A percentile compares a stretch with the other conserved stretches of the same genome.
Conservation (phyloP, 2,329 filamentous ascomycete genomes). For the Scortechinia acanthostroma region DNA sequence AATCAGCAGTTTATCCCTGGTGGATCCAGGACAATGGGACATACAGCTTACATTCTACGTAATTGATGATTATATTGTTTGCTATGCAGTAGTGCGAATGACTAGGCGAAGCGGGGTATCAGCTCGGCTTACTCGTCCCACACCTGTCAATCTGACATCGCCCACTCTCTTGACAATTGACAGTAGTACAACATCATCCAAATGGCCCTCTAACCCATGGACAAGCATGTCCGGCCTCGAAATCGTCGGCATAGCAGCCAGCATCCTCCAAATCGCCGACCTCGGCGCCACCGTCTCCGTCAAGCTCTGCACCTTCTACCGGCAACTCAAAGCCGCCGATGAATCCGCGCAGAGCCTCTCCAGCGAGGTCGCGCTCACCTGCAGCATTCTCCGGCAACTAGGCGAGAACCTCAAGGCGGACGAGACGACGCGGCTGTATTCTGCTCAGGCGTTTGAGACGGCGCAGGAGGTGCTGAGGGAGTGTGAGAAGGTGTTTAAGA, state of each 20-base stretch:
- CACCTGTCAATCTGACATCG: too few relatives aligned
- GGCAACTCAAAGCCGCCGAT: conserved; percentile 14
- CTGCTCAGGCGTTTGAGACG: conserved; percentile 8
- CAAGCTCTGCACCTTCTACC: conserved; percentile 17
- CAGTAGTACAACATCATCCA: too few relatives aligned
- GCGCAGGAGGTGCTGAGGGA: conserved; percentile 10
- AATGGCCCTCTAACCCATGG: too few relatives aligned
- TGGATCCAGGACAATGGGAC: too few relatives aligned
- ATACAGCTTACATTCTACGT: too few relatives aligned
- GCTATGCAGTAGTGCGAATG: too few relatives aligned
- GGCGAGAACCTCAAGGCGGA: conserved; percentile 14
- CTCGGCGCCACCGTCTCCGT: conserved; percentile 15
- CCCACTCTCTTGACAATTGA: too few relatives aligned
- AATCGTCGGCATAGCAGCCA: conserved; percentile 14
- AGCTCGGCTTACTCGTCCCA: too few relatives aligned
- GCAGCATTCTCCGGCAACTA: conserved; percentile 15
- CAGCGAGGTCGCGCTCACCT: conserved; percentile 17
- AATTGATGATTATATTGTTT: too few relatives aligned
- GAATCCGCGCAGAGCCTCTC: conserved; percentile 12
- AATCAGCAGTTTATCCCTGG: too few relatives aligned
- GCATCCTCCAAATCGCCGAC: conserved; percentile 19
- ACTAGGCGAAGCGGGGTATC: too few relatives aligned
- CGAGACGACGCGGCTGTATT: conserved; percentile 11
- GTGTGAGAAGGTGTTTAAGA: conserved; percentile 13
- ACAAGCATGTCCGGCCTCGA: background rate